These are phyloP conservation scores for Gossypium mustelinum DNA, from an alignment of 345 rosid genomes.

Conservation along the genomic window DNA sequence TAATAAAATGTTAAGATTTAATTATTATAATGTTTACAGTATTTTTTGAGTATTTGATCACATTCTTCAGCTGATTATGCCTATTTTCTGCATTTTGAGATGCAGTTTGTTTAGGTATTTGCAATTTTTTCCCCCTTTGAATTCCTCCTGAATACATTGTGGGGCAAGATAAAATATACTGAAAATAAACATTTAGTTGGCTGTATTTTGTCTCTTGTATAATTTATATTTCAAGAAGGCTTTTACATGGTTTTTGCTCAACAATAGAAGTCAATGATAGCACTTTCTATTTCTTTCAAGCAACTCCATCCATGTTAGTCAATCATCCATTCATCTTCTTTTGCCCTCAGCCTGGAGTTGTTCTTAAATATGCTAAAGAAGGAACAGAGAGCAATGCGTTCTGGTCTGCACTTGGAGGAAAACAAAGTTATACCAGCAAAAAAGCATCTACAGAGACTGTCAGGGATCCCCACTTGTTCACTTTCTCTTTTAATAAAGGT, in stretches of 20 bases:
- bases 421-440: conserved; percentile 81
- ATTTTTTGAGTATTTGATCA: not conserved
- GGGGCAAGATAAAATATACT: conserved; percentile 1
- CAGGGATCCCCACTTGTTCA: conserved; percentile 89
- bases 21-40: not conserved
- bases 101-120: not conserved
- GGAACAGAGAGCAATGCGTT: conserved; percentile 95
- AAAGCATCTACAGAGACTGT: conserved; percentile 52
- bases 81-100: not conserved
- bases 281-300: not conserved
- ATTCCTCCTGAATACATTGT: not conserved
- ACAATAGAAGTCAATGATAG: not conserved
- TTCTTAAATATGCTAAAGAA: conserved; percentile 88
- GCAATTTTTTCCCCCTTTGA: not conserved
- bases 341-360: conserved; percentile 68
- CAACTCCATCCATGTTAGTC: not conserved
- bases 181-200: not conserved
- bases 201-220: not conserved
- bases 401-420: conserved; percentile 98
- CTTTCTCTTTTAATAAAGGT: conserved; percentile 71
- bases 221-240: not conserved
- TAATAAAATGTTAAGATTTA: not conserved
- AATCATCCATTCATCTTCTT: conserved; percentile 8
- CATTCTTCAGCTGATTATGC: not conserved
- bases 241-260: not conserved